Conservation (phyloP, 75 land plant genomes). For the Sequoia sempervirens region DNA sequence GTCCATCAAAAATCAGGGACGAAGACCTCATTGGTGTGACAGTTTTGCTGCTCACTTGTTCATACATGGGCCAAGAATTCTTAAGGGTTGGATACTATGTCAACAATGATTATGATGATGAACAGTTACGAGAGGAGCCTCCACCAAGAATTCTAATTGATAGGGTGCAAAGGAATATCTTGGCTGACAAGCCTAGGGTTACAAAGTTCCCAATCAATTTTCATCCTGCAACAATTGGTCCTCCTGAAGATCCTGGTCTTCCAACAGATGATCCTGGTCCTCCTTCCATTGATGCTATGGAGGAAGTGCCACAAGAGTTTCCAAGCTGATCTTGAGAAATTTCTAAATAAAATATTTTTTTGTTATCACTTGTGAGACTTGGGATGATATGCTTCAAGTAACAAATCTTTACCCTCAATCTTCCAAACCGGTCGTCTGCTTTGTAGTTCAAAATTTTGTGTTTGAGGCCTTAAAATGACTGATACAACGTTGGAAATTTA, state of each 20-base stretch:
- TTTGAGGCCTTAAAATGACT: neutral
- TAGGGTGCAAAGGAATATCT: slow-evolving; percentile 76
- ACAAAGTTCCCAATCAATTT: slow-evolving; percentile 94
- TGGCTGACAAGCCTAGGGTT: slow-evolving; percentile 92
- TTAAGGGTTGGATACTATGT: slow-evolving; percentile 94
- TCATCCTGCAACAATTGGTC: slow-evolving; percentile 10
- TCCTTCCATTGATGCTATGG: slow-evolving; percentile 1
- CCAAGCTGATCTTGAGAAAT: neutral
- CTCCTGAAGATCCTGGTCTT: neutral
- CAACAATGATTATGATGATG: slow-evolving; percentile 93
- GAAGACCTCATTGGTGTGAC: slow-evolving; percentile 97
- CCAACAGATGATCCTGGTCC: neutral
- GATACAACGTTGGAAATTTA: neutral
- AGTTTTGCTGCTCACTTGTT: slow-evolving; percentile 85
- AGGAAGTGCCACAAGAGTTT: neutral
- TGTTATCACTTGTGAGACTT: neutral
- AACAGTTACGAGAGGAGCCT: slow-evolving; percentile 84
- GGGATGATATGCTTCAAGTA: slow-evolving; percentile 1
- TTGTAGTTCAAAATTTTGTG: slow-evolving; percentile 5
- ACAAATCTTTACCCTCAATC: neutral
- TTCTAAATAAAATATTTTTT: neutral
- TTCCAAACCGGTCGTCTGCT: neutral
- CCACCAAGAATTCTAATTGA: slow-evolving; percentile 75
- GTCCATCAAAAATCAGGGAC: slow-evolving; percentile 81
- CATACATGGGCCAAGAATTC: slow-evolving; percentile 92